Conservation (phyloP, 192 early-diverging fungal genomes). For the Globomyces pollinis-pini region DNA sequence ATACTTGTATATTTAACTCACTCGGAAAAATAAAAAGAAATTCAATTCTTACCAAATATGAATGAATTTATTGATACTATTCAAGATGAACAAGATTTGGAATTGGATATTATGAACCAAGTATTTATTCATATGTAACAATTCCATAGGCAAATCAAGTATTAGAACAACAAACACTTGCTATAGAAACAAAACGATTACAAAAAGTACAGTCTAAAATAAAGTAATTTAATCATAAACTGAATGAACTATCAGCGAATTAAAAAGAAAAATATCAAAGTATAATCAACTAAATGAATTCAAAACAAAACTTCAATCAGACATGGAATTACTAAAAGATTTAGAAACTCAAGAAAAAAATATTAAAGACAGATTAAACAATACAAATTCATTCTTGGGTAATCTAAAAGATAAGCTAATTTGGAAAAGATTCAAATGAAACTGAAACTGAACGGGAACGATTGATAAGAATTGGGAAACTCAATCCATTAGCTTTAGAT, state of each 20-base stretch:
- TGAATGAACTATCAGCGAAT: neutral
- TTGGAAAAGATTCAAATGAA: slow-evolving; percentile 19
- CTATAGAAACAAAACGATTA: slow-evolving; percentile 24
- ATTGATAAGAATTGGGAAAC: slow-evolving; percentile 60
- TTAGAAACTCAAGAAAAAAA: slow-evolving; percentile 32
- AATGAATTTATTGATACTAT: neutral
- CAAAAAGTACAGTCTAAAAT: slow-evolving; percentile 19
- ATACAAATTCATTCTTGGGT: slow-evolving; percentile 6
- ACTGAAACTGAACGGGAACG: slow-evolving; percentile 54
- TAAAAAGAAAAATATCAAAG: neutral
- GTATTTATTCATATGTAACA: too few species aligned
- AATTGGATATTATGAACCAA: slow-evolving; percentile 11
- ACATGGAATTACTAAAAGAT: slow-evolving; percentile 10
- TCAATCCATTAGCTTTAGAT: slow-evolving; percentile 50
- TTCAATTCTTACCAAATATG: too few species aligned
- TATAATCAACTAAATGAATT: neutral
- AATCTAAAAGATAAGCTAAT: slow-evolving; percentile 22
- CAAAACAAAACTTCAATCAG: slow-evolving; percentile 14
- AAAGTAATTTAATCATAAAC: neutral
- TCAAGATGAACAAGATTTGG: slow-evolving; percentile 23
- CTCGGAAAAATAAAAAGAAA: too few species aligned
- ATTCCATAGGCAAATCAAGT: slow-evolving; percentile 17
- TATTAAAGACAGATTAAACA: slow-evolving; percentile 33
- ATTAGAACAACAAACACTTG: slow-evolving; percentile 17
- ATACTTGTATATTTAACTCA: too few species aligned